phyloP scores from a whole-genome alignment of 495 filamentous ascomycete genomes.

The Extremus antarcticus region DNA sequence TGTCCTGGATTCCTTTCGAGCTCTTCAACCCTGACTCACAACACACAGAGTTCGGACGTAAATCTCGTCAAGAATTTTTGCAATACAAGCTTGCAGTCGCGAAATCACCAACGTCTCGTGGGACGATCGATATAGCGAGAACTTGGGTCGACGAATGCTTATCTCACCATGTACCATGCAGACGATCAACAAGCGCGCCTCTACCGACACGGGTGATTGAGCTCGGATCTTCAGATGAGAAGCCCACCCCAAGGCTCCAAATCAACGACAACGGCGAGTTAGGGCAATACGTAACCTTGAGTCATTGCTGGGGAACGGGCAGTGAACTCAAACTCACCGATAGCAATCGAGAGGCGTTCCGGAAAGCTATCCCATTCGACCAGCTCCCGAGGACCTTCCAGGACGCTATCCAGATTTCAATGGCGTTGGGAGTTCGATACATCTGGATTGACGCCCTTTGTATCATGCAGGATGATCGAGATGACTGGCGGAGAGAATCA shows the following conservation, averaged over 20 bases:
- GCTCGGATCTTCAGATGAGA: not conserved
- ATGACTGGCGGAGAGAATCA: slow-evolving; percentile 34
- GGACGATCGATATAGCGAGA: not conserved
- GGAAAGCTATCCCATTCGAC: not conserved
- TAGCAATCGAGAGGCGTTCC: not conserved
- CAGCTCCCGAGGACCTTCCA: slow-evolving; percentile 12
- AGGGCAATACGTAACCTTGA: slow-evolving; percentile 11
- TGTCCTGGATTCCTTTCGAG: not conserved
- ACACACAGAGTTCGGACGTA: too few species aligned
- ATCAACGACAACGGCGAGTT: not conserved
- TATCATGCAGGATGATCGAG: slow-evolving; percentile 34
- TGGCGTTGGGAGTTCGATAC: slow-evolving; percentile 28
- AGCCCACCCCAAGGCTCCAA: not conserved
- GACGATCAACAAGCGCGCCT: not conserved
- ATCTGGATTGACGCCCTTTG: slow-evolving; percentile 40
- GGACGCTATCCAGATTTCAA: slow-evolving; percentile 26
- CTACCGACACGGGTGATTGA: not conserved
- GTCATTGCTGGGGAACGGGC: slow-evolving; percentile 17
- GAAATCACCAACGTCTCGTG: not conserved
- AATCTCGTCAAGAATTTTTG: too few species aligned
- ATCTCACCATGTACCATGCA: not conserved
- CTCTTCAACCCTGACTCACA: not conserved
- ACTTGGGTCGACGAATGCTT: not conserved
- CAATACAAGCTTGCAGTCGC: not conserved
- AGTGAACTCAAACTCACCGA: not conserved